Base-by-base conservation (phyloP, 345 rosid species). In the Angophora floribunda region DNA sequence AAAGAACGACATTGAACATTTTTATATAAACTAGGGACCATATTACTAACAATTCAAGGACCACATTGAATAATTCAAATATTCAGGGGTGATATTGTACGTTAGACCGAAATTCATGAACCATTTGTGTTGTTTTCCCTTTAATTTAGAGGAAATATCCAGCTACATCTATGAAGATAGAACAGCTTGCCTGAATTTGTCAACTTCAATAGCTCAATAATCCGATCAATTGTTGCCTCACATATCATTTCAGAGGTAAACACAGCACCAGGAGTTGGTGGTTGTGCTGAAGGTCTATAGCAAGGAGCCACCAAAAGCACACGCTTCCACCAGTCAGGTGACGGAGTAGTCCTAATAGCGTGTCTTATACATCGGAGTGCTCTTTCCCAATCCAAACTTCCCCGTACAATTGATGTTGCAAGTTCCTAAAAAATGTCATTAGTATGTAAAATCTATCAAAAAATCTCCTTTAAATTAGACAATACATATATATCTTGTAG, bases 381-480 rank as follows among this genome's bases (percentile, higher is more conserved):
- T 94, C 99, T 97, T 92, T 98, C 99, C 99, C 99, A 98, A 86
- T 98, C 99, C 90, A 98, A 92, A 93, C 99, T 96, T 93, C 99
- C 99, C 92, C 93, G 93, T 90, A 95, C 98, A 91, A 98, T 95
- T 87, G 95, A 95, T 90, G 79, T 94, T 51, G 99, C 99, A 91
- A 97, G 96, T 90, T 98, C 99, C 99, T 98, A 91, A 79, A 91
- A 55, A 57, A 88, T 52, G 21, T 13, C 88, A 86, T 89, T 51
- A 21, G 90, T n/a, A 50, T 24, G 30, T 47, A 36, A 36, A 87
- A 44, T 67, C 51, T 52, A 57, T 32, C 79, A 82, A 19, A 84
- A 53, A 86, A 32, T 41, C 65, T 10, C 87, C 44, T 53, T 52
- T 52, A 53, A 13, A 85, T 24, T 85, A 52, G 49, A 11, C 8